Evolutionary conservation across 257 asterid species (phyloP), one percentile per base, ranked within the genome.

Genomic region (Capsicum pubescens): DNA sequence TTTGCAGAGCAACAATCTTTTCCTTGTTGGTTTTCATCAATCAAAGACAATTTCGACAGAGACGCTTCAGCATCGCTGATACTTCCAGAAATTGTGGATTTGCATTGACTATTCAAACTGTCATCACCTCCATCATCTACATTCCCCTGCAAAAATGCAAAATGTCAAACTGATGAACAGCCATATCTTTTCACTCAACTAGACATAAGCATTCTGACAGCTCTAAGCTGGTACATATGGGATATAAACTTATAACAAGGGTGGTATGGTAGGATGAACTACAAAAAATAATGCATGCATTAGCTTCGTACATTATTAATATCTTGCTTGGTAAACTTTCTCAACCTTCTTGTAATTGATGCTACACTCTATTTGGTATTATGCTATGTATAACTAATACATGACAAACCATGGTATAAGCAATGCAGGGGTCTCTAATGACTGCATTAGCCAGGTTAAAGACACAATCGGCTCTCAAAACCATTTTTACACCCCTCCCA

Each of bases 131-230:
- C 84, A 67, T 80, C 83, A 77, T 39, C 77, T 48, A 56, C 84
- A 71, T 61, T 85, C 76, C 86, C 89, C 92, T 90, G 87, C 86
- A 39, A 39, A 39, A 39, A 39, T 39, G 44, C 44, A 86, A 16
- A 36, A 83, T 68, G 55, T 58, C 35, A 84, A 54, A 14, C 15
- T 54, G 48, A 26, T 76, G 54, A 52, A 54, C 50, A 8, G 19
- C 11, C 64, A 76, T 54, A 44, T 35, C 26, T 21, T 76, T 13
- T 77, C 81, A 26, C 63, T 77, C 50, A 7, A 61, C 46, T 54
- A 3, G 64, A 77, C 81, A 77, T 77, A 54, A 8, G 26, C 64
- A 14, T 26, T 54, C 26, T 1, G 16, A 77, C 15, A 77, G 48
- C 81, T 52, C 64, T 0, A 77, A 21, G 48, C 64, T 26, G 26